Base-by-base conservation (phyloP, 2,329 filamentous ascomycete genomes). In the Xylaria sp. region DNA sequence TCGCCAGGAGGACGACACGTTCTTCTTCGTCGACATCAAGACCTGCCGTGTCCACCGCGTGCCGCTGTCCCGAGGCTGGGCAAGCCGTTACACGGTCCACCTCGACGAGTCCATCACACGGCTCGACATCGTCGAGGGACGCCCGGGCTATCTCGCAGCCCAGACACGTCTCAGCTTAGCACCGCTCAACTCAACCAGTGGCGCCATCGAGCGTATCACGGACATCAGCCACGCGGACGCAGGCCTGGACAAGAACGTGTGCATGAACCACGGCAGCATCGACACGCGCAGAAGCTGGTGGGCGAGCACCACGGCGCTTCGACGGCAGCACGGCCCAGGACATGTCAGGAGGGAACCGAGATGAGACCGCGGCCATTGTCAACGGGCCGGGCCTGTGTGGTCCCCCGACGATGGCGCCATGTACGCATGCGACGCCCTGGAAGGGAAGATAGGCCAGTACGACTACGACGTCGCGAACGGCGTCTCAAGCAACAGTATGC, bases 1-100 rank as follows among this genome's bases (percentile, higher is more conserved):
- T 47, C 67, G 69, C n/a, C 59, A 56, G 10, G 62, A 60, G 13
- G 66, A 71, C 31, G 60, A 70, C 44, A 66, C 54, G 1, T 69
- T 71, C 54, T 71, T 70, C 60, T 71, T 69, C 53, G 66, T 65
- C 54, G 70, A 71, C 56, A 72, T 71, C 48, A 67, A 68, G 49
- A 68, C 67, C 19, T 63, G 60, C 33, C 58, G 64, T n/a, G 59
- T 71, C 1, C 65, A 71, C 55, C 52, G 46, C 25, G 57, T 71
- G 4, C 68, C 68, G 0, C 19, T 63, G 15, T 21, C 46, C 5
- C 31, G 60, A 7, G 59, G 67, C 19, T 72, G 60, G 68, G 57
- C 43, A 3, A 40, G 38, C 9, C 62, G 52, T 3, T 53, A 56
- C 49, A 67, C 63, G 51, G 11, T 63, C 7, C 55, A 52, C 8